phyloP scores from a whole-genome alignment of 1,139 yeast genomes.

The Zygosaccharomyces pseudobailii region DNA sequence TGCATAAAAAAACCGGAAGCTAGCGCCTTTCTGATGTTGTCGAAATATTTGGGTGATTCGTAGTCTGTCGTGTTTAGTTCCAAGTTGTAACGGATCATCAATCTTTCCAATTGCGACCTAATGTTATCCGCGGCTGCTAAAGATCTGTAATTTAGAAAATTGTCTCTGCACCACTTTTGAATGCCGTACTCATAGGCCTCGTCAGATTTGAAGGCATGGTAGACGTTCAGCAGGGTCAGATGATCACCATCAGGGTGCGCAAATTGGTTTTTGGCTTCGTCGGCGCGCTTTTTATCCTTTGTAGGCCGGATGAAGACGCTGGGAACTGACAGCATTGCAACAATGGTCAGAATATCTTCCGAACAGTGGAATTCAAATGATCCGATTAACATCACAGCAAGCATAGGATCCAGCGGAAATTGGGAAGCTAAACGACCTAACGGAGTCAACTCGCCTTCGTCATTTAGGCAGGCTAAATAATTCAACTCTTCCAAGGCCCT shows the following conservation, averaged over 20 bases:
- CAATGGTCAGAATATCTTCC: constrained; percentile 81
- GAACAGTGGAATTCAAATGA: constrained; percentile 83
- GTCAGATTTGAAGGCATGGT: constrained; percentile 72
- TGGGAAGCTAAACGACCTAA: constrained; percentile 86
- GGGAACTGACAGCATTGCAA: constrained; percentile 89
- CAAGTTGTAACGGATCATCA: constrained; percentile 78
- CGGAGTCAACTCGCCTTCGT: constrained; percentile 85
- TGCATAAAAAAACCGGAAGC: constrained; percentile 98
- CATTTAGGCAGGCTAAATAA: constrained; percentile 82
- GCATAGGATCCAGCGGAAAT: constrained; percentile 93
- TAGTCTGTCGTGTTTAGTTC: constrained; percentile 66
- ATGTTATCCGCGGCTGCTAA: constrained; percentile 80
- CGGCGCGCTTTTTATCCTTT: constrained; percentile 83
- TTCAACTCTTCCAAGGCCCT: constrained; percentile 94
- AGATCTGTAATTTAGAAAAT: constrained; percentile 79
- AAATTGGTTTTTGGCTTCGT: constrained; percentile 80
- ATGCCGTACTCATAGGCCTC: constrained; percentile 59
- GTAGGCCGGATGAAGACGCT: constrained; percentile 93
- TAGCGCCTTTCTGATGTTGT: constrained; percentile 77
- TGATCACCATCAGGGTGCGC: constrained; percentile 97
- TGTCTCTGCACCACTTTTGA: constrained; percentile 87
- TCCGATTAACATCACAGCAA: constrained; percentile 88
- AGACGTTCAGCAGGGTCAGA: constrained; percentile 82
- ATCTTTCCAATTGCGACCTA: constrained; percentile 71
- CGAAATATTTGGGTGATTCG: constrained; percentile 62